Evolutionary conservation across 1,139 yeast genomes (phyloP).

Genomic region (Hyphopichia burtonii): DNA sequence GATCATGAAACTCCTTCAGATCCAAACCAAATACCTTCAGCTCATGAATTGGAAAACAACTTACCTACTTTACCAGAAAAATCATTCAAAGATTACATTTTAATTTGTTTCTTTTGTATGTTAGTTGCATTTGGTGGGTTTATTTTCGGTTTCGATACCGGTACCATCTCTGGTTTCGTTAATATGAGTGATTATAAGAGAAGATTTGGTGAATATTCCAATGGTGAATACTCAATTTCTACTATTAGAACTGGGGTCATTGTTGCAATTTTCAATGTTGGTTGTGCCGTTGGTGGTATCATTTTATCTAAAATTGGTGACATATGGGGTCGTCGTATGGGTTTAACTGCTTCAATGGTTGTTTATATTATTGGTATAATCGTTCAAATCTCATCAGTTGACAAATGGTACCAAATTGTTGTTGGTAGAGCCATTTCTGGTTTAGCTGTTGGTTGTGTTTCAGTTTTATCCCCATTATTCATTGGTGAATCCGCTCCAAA

Average conservation of each 20-base stretch:
- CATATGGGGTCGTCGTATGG: constrained; percentile 50
- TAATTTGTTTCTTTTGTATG: constrained; percentile 36
- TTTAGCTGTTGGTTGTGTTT: constrained; percentile 66
- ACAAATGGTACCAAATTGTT: constrained; percentile 51
- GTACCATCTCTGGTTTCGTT: constrained; percentile 66
- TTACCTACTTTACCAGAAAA: constrained; percentile 21
- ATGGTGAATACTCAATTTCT: constrained; percentile 32
- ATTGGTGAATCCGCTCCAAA: constrained; percentile 72
- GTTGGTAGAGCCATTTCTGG: constrained; percentile 70
- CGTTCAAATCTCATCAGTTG: constrained; percentile 38
- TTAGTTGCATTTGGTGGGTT: constrained; percentile 61
- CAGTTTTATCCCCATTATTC: constrained; percentile 66
- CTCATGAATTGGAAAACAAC: constrained; percentile 4
- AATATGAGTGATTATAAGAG: constrained; percentile 53
- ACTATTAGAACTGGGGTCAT: constrained; percentile 52
- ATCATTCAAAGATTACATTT: constrained; percentile 27
- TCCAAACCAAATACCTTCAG: constrained; percentile 3
- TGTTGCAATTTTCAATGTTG: constrained; percentile 65
- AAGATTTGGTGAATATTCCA: constrained; percentile 42
- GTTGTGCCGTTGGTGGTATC: constrained; percentile 73
- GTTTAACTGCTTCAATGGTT: constrained; percentile 45
- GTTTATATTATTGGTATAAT: constrained; percentile 51
- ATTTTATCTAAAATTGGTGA: constrained; percentile 55
- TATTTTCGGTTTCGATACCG: constrained; percentile 71
- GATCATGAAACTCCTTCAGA: constrained; percentile 3